Evolutionary conservation across 441 rosid genomes (phyloP).

Genomic region (Euphorbia schlechtendalii): DNA sequence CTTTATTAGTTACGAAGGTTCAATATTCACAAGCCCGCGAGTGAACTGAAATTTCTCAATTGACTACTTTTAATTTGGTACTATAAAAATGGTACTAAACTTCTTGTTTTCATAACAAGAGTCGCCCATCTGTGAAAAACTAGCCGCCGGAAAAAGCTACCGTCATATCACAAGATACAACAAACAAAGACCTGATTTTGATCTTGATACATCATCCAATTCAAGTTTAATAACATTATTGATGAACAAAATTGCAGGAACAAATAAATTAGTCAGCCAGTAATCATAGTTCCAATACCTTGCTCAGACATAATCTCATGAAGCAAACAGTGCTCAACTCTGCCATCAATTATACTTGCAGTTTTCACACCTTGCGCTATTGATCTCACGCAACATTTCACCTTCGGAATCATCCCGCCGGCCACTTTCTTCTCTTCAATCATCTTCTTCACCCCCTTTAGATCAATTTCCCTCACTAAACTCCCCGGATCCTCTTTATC

Average conservation of each 20-base stretch:
- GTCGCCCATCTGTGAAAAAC: too few species aligned
- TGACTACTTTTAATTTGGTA: too few species aligned
- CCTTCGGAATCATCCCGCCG: constrained; percentile 97
- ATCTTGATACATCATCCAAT: too few species aligned
- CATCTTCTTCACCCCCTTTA: constrained; percentile 81
- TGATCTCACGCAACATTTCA: constrained; percentile 74
- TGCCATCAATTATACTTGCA: constrained; percentile 83
- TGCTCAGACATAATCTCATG: constrained; percentile 83
- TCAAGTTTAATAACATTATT: background rate
- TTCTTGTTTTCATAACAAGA: too few species aligned
- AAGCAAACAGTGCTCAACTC: constrained; percentile 73
- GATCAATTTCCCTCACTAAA: constrained; percentile 76
- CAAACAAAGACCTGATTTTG: too few species aligned
- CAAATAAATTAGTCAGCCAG: too few species aligned
- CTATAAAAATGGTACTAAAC: too few species aligned
- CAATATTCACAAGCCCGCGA: too few species aligned
- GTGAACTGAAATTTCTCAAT: too few species aligned
- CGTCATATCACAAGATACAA: background rate
- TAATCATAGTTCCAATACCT: constrained; percentile 91
- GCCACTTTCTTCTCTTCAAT: constrained; percentile 62
- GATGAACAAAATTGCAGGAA: background rate
- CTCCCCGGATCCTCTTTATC: constrained; percentile 54
- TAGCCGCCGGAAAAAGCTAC: background rate
- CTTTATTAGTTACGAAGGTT: too few species aligned
- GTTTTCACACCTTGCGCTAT: constrained; percentile 86